phyloP scores from a whole-genome alignment of 1,139 yeast species.

The Dujonia santamariae region DNA sequence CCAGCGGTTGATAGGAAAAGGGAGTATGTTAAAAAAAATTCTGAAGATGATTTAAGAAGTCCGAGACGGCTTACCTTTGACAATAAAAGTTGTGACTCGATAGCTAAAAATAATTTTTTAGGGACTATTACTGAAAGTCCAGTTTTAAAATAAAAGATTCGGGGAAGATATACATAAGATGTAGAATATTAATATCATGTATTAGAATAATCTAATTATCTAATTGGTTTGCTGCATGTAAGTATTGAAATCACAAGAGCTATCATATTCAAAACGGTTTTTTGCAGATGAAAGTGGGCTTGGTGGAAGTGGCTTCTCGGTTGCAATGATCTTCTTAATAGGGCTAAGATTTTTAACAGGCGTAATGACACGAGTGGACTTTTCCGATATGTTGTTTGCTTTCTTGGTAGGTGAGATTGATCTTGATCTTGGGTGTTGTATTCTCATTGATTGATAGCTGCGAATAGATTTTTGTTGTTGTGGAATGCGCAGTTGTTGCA shows the following conservation, averaged over 20 bases:
- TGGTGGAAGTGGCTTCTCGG: constrained; percentile 2
- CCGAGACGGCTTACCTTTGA: constrained; percentile 4
- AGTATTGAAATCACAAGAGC: constrained; percentile 34
- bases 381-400: too few species aligned
- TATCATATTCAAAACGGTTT: constrained; percentile 25
- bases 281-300: not conserved
- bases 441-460: constrained; percentile 18
- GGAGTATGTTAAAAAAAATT: constrained; percentile 1
- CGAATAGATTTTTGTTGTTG: not conserved
- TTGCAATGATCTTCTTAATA: too few species aligned
- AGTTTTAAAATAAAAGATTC: constrained; percentile 5
- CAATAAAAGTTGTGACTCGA: constrained; percentile 11
- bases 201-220: not conserved
- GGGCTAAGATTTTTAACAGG: too few species aligned
- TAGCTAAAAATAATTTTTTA: constrained; percentile 9
- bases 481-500: not conserved
- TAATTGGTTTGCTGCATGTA: constrained; percentile 29
- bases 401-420: too few species aligned
- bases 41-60: constrained; percentile 4
- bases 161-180: not conserved
- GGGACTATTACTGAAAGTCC: constrained; percentile 17
- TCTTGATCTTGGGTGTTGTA: constrained; percentile 13
- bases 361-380: too few species aligned
- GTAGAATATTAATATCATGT: not conserved
- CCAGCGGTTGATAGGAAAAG: constrained; percentile 6